Evolutionary conservation across 441 rosid species (phyloP).

Genomic region (Biscutella laevigata): DNA sequence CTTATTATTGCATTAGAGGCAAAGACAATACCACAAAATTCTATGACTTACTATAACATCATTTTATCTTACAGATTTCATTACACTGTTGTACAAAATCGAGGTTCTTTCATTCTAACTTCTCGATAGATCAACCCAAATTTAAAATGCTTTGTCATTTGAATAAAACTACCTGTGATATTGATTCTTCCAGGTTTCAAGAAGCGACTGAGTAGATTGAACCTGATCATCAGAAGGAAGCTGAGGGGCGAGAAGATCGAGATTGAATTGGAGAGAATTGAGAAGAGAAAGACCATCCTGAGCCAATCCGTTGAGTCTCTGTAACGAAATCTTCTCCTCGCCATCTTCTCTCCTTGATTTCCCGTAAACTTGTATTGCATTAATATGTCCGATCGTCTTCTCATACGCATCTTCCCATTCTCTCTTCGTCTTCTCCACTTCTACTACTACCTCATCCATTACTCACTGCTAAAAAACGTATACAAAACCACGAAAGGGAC

Average conservation of each 20-base stretch:
- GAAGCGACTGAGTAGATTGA: constrained; percentile 49
- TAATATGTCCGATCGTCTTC: constrained; percentile 42
- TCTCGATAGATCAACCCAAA: not conserved
- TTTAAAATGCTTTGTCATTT: not conserved
- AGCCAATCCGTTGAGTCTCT: constrained; percentile 68
- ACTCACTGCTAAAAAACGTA: too few species aligned
- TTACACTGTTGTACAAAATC: not conserved
- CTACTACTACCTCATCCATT: constrained; percentile 70
- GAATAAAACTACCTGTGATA: constrained; percentile 35
- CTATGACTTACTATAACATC: not conserved
- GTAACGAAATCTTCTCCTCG: constrained; percentile 49
- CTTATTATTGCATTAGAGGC: too few species aligned
- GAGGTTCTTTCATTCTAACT: not conserved
- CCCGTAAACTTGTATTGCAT: constrained; percentile 52
- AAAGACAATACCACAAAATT: too few species aligned
- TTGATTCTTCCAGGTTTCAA: constrained; percentile 58
- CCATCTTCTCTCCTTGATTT: constrained; percentile 27
- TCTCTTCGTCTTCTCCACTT: constrained; percentile 73
- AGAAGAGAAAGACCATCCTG: constrained; percentile 77
- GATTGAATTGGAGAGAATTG: constrained; percentile 60
- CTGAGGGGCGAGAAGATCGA: constrained; percentile 82
- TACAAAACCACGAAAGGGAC: too few species aligned
- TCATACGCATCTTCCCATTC: constrained; percentile 67
- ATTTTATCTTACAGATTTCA: not conserved
- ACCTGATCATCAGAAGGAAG: constrained; percentile 58